A percentile compares a stretch with the other conserved stretches of the same genome.
phyloP scores from a whole-genome alignment of 1,284 basidiomycete species.

The Marasmius tenuissimus region DNA sequence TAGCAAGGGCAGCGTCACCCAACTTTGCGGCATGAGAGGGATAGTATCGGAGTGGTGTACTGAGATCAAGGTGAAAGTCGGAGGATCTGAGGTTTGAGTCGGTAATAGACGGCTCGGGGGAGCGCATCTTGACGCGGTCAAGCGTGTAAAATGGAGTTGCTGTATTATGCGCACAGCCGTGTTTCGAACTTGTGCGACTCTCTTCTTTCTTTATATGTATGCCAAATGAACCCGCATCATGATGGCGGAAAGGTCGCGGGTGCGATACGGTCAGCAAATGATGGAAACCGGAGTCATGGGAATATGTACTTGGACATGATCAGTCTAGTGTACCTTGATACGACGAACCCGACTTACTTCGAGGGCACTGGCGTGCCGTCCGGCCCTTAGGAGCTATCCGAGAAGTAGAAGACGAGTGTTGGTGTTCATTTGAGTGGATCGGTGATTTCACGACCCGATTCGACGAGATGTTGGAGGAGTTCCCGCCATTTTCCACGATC shows the following conservation, averaged over 20 bases:
- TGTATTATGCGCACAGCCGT: too few relatives aligned
- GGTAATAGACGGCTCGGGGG: background rate
- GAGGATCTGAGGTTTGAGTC: conserved; percentile 9
- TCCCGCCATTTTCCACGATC: conserved; percentile 25
- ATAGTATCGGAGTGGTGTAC: conserved; percentile 10
- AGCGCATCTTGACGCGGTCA: background rate
- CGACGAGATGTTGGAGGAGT: conserved; percentile 46
- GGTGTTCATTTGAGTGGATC: conserved; percentile 37
- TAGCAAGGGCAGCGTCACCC: conserved; percentile 36
- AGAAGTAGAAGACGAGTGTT: background rate
- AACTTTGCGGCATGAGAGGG: conserved; percentile 6
- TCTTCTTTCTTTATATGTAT: too few relatives aligned
- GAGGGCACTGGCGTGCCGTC: conserved; percentile 11
- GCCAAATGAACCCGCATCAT: too few relatives aligned
- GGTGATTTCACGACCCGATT: conserved; percentile 43
- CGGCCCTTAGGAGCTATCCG: conserved; percentile 31
- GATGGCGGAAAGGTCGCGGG: too few relatives aligned
- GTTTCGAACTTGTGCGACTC: conserved; percentile 28
- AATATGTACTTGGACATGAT: too few relatives aligned
- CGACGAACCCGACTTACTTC: too few relatives aligned
- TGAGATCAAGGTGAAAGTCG: conserved; percentile 16
- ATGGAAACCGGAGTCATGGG: too few relatives aligned
- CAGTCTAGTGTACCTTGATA: too few relatives aligned
- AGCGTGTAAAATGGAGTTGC: too few relatives aligned
- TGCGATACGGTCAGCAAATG: too few relatives aligned